These are phyloP conservation scores for Cryptosporidium viatorum DNA, from an alignment of 169 alveolate species.

Conservation along the genomic window DNA sequence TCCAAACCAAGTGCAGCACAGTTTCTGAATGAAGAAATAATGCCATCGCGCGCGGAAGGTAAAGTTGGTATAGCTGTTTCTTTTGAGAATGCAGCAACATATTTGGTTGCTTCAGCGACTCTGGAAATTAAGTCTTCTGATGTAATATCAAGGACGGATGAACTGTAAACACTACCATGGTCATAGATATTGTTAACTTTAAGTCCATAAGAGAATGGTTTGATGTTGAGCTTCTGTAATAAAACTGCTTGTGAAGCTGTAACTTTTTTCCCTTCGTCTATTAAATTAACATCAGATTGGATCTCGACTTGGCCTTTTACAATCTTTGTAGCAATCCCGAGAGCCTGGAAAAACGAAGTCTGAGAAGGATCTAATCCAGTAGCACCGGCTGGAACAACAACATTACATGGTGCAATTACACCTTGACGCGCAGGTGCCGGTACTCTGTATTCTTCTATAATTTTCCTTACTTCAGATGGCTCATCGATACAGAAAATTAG, in stretches of 20 bases:
- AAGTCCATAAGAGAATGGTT: slow-evolving; percentile 97
- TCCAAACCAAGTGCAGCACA: slow-evolving; percentile 95
- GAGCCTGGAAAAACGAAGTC: slow-evolving; percentile 98
- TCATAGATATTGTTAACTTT: slow-evolving; percentile 93
- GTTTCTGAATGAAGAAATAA: slow-evolving; percentile 95
- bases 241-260: slow-evolving; percentile 97
- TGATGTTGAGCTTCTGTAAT: slow-evolving; percentile 94
- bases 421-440: slow-evolving; percentile 99
- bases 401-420: slow-evolving; percentile 96
- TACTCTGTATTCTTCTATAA: slow-evolving; percentile 90
- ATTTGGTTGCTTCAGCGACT: slow-evolving; percentile 89
- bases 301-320: slow-evolving; percentile 98
- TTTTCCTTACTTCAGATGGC: slow-evolving; percentile 91
- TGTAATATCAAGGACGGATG: slow-evolving; percentile 95
- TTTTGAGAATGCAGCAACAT: slow-evolving; percentile 94
- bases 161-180: slow-evolving; percentile 93
- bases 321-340: slow-evolving; percentile 98
- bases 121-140: slow-evolving; percentile 90
- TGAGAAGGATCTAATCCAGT: slow-evolving; percentile 99
- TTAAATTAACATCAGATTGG: slow-evolving; percentile 93
- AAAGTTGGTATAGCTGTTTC: slow-evolving; percentile 93
- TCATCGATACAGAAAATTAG: slow-evolving; percentile 95
- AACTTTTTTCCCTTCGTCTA: slow-evolving; percentile 94
- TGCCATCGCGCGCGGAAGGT: slow-evolving; percentile 94
- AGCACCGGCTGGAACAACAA: slow-evolving; percentile 98